phyloP scores from a whole-genome alignment of 1,139 yeast genomes.

The Candida freyschussii region DNA sequence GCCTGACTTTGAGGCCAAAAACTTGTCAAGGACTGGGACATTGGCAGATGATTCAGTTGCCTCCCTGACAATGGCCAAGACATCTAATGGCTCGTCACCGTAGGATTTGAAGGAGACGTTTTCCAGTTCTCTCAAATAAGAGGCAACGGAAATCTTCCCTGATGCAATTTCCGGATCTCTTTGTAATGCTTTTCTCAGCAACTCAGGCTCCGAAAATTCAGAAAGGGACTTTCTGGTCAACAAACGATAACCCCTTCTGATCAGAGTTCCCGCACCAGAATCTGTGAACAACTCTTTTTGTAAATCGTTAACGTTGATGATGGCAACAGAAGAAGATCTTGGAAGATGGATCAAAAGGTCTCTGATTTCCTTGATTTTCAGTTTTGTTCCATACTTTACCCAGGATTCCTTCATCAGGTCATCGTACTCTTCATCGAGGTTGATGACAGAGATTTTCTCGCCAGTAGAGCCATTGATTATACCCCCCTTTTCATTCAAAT shows the following conservation, averaged over 20 bases:
- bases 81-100: slow-evolving; percentile 95
- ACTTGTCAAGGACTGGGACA: slow-evolving; percentile 79
- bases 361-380: slow-evolving; percentile 93
- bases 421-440: slow-evolving; percentile 94
- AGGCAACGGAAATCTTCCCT: slow-evolving; percentile 72
- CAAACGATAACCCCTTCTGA: slow-evolving; percentile 93
- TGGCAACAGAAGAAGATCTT: slow-evolving; percentile 95
- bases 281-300: slow-evolving; percentile 98
- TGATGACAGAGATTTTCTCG: slow-evolving; percentile 83
- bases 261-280: slow-evolving; percentile 98
- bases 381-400: slow-evolving; percentile 98
- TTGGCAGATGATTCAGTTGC: slow-evolving; percentile 31
- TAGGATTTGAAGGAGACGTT: slow-evolving; percentile 64
- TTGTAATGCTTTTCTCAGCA: slow-evolving; percentile 68
- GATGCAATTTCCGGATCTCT: slow-evolving; percentile 72
- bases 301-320: slow-evolving; percentile 87
- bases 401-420: slow-evolving; percentile 86
- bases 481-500: slow-evolving; percentile 96
- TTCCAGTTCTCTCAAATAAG: slow-evolving; percentile 73
- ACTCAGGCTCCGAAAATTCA: slow-evolving; percentile 74
- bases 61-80: slow-evolving; percentile 72
- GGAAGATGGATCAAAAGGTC: slow-evolving; percentile 92
- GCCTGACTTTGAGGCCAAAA: slow-evolving; percentile 82
- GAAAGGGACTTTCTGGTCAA: slow-evolving; percentile 61
- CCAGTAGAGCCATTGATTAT: slow-evolving; percentile 89